These are phyloP conservation scores for Aphanocladium album DNA, from an alignment of 2,329 filamentous ascomycete genomes.

Conservation along the genomic window DNA sequence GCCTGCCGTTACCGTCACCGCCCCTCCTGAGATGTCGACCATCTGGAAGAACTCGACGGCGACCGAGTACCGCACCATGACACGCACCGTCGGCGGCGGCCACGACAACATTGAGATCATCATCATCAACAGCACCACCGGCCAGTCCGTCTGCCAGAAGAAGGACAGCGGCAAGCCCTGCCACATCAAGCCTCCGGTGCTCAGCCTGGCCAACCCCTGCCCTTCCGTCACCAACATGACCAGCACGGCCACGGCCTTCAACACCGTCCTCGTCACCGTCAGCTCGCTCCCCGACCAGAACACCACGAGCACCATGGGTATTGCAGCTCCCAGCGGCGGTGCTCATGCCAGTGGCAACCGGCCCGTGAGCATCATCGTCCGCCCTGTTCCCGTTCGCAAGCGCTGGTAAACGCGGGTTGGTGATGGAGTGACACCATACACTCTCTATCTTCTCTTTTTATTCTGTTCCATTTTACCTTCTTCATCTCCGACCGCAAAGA, in stretches of 20 bases:
- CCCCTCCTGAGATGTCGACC: conserved; percentile 17
- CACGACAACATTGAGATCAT: conserved; percentile 27
- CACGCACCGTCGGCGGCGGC: conserved; percentile 20
- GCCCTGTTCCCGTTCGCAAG: not conserved
- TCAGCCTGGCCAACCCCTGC: conserved; percentile 19
- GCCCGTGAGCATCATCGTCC: not conserved
- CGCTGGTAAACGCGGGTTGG: not conserved
- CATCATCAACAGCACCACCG: conserved; percentile 27
- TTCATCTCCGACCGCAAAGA: not conserved
- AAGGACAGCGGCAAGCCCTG: conserved; percentile 25
- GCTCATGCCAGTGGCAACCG: not conserved
- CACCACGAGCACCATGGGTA: not conserved
- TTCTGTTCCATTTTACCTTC: not conserved
- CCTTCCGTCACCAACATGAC: conserved; percentile 22
- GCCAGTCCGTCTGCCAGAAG: conserved; percentile 24
- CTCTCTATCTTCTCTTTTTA: not conserved
- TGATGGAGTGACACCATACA: not conserved
- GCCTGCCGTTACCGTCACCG: conserved; percentile 21
- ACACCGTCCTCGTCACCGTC: conserved; percentile 31
- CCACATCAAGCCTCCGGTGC: conserved; percentile 13
- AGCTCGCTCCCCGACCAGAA: not conserved
- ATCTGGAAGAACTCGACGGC: conserved; percentile 15
- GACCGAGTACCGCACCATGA: conserved; percentile 20
- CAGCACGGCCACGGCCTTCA: conserved; percentile 30
- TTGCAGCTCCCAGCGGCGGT: not conserved